Base-by-base conservation (phyloP, 1,284 basidiomycete species). In the Trametes polyzona region DNA sequence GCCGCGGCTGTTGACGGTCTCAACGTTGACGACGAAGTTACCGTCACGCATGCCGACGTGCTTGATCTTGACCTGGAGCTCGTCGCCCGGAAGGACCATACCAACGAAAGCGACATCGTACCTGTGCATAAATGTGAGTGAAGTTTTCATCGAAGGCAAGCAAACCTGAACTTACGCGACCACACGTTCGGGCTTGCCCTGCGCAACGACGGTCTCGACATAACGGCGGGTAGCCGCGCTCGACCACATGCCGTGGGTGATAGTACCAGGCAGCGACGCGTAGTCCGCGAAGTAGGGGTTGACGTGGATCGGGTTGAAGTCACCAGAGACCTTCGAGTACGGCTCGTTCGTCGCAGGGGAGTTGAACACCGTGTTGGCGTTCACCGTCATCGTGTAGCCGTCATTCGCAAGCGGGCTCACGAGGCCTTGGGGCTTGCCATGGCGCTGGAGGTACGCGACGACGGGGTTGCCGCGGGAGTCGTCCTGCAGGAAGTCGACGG, bases 271-370 rank as follows among this genome's bases (percentile, higher is more conserved):
- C 21, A 99, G 87, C 19, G 89, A 86, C 14, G 96, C 96, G 67
- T 93, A 95, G 72, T 95, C 90, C 26, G 96, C 87, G 79, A 99
- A 98, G 82, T 98, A 98, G 0, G 96, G 97, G 77, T 99, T 98
- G 76, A 97, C 82, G 75, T 99, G 97, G 66, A 99, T 97, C n/a
- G 93, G 91, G 67, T 92, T 98, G 82, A 94, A 98, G 76, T 99
- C 97, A 46, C 96, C 96, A 2, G 96, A 98, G 57, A 96, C 86
- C 73, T 90, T 88, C 5, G 95, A 98, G 79, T 98, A 98, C 4
- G 95, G 90, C 76, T 97, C 88, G 73, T 99, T 98, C 52, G 93
- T 93, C 39, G 92, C 78, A 16, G 96, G 93, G 3, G 93, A 81
- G 52, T 77, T 84, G 78, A 93, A 94, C 2, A 79, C 73, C 12